phyloP scores from a whole-genome alignment of 148 eudicot genomes.

The Fallopia convolvulus region DNA sequence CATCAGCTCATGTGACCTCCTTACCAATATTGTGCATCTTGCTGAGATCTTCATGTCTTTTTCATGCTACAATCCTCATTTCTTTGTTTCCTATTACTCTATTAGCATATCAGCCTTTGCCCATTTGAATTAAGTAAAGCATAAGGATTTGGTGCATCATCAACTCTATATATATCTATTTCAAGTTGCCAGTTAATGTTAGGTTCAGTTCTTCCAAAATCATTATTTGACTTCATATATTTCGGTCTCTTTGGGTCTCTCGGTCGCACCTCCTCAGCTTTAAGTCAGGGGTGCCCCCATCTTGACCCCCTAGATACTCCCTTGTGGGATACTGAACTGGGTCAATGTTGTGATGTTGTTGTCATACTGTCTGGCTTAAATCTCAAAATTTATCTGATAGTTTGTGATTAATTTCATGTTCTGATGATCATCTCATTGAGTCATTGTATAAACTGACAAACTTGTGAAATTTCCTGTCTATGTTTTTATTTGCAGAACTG shows the following conservation, averaged over 20 bases:
- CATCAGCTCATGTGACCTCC: not conserved
- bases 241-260: too few species aligned
- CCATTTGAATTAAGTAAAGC: too few species aligned
- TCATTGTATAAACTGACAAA: not conserved
- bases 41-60: not conserved
- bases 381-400: not conserved
- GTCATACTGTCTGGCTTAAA: not conserved
- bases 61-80: not conserved
- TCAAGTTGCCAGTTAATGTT: not conserved
- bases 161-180: not conserved
- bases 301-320: too few species aligned
- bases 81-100: too few species aligned
- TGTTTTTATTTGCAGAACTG: slow-evolving; percentile 40
- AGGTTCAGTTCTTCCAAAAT: not conserved
- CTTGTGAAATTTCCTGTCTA: slow-evolving; percentile 10
- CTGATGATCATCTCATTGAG: not conserved
- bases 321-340: too few species aligned
- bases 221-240: not conserved
- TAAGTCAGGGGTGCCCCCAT: too few species aligned
- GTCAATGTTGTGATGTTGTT: too few species aligned
- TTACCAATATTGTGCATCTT: not conserved
- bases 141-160: too few species aligned
- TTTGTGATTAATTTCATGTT: not conserved
- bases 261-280: too few species aligned
- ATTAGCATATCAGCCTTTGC: too few species aligned